These are phyloP conservation scores for Stagonosporopsis tanaceti DNA, from an alignment of 2,329 filamentous ascomycete genomes.

Conservation along the genomic window DNA sequence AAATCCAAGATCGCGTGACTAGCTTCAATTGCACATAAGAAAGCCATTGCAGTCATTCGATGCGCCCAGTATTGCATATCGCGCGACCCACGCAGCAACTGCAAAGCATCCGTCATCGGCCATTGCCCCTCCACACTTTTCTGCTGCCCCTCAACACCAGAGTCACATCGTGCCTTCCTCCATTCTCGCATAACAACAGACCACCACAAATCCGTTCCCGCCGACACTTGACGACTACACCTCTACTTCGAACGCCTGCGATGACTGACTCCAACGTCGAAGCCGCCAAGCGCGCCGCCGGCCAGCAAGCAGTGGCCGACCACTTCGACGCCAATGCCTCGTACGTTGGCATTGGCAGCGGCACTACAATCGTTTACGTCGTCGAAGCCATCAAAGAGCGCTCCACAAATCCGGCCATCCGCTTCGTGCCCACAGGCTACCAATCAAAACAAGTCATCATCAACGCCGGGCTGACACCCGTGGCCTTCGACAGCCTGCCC, in stretches of 20 bases:
- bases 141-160: conserved; percentile 16
- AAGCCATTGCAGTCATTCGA: neutral
- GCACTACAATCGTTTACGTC: conserved; percentile 83
- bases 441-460: conserved; percentile 89
- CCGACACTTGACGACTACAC: conserved; percentile 19
- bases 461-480: conserved; percentile 76
- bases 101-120: conserved; percentile 42
- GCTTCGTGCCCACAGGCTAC: conserved; percentile 91
- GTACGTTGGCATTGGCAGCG: conserved; percentile 81
- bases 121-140: conserved; percentile 24
- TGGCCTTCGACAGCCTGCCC: conserved; percentile 79
- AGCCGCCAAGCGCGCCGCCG: conserved; percentile 77
- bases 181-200: neutral
- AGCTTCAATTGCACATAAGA: conserved; percentile 4
- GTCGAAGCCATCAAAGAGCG: conserved; percentile 74
- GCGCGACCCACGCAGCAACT: conserved; percentile 26
- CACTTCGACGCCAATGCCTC: conserved; percentile 70
- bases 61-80: conserved; percentile 9
- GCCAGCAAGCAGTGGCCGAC: conserved; percentile 74
- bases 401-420: conserved; percentile 63
- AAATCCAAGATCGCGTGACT: neutral
- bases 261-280: conserved; percentile 62
- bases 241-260: conserved; percentile 6
- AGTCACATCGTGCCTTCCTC: conserved; percentile 5
- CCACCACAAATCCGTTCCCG: neutral